Evolutionary conservation across 768 basidiomycete genomes (phyloP).

Genomic region (Xerocomellus dryophilus): DNA sequence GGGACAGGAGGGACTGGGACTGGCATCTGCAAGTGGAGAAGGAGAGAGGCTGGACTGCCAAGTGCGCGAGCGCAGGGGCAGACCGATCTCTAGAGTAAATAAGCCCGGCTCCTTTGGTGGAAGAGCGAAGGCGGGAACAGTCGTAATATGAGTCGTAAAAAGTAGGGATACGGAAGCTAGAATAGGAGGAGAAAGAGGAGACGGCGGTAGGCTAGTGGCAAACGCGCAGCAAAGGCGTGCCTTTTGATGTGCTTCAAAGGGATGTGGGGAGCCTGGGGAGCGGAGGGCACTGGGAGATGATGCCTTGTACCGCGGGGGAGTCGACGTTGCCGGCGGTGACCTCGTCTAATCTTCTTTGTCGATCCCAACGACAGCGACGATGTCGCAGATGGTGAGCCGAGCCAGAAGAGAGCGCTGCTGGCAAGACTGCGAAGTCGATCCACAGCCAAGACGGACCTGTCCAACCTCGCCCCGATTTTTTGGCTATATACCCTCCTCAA

Average conservation of each 20-base stretch:
- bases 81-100: conserved; percentile 42
- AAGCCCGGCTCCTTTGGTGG: conserved; percentile 37
- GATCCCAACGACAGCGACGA: conserved; percentile 43
- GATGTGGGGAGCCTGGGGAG: conserved; percentile 24
- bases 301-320: conserved; percentile 21
- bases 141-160: conserved; percentile 77
- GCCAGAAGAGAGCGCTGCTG: conserved; percentile 31
- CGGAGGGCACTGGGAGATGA: conserved; percentile 10
- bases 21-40: conserved; percentile 68
- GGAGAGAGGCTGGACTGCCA: conserved; percentile 42
- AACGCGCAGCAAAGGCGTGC: conserved; percentile 94
- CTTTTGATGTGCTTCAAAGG: conserved; percentile 55
- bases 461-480: conserved; percentile 20
- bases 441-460: conserved; percentile 37
- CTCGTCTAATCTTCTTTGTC: conserved; percentile 29
- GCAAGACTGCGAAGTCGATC: conserved; percentile 46
- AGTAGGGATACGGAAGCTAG: conserved; percentile 23
- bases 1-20: conserved; percentile 72
- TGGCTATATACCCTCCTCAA: conserved; percentile 21
- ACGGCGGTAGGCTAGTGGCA: conserved; percentile 46
- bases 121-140: conserved; percentile 37
- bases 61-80: conserved; percentile 43
- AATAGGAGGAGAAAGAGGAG: conserved; percentile 30
- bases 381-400: conserved; percentile 39
- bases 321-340: conserved; percentile 28